Evolutionary conservation across 2,329 filamentous ascomycete genomes (phyloP), one percentile per base, ranked within the genome.

Genomic region (Tricladium varicosporioides): DNA sequence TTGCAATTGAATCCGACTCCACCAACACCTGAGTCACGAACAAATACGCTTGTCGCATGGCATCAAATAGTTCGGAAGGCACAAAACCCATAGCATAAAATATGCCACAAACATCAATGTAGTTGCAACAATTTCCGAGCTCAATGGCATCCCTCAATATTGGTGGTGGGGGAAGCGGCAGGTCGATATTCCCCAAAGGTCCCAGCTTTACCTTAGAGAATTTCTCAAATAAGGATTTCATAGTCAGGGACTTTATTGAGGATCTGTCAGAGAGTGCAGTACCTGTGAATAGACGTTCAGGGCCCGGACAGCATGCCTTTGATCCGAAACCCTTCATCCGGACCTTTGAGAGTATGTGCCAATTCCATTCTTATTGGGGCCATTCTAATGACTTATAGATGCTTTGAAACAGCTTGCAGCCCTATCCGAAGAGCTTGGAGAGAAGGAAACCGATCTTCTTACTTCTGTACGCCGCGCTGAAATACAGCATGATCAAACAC

Each of bases 191-290:
- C 71, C 87, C 88, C 56, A 85, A 85, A 72, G 89, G 87, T 42
- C 90, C 91, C 59, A 88, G 82, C 72, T 97, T 97, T 76, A 91
- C 86, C 9, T 80, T 97, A 60, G 91, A 96, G 46, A 92, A 92
- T 75, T 91, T 92, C 74, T 90, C 90, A 56, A 89, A 81, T 71
- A 89, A 89, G 68, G 94, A 97, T 75, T 99, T 97, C 70, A 97
- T 97, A 62, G 93, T 97, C 64, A 92, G 96, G 69, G 94, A 99
- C 76, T 99, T 99, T 71, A 87, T 99, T 67, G 95, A 99, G 72
- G 85, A 87, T 51, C 85, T 99, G 57, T 94, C 93, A 51, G 92
- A 97, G 62, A 89, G 81, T 65, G 89, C 91, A 18, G 83, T 91
- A 36, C 87, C 90, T n/a, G 79, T 81, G 18, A 89, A 87, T 69